A percentile compares a stretch with the other conserved stretches of the same genome.
phyloP scores from a whole-genome alignment of 2,329 filamentous ascomycete species.

The Penicillium sp. region DNA sequence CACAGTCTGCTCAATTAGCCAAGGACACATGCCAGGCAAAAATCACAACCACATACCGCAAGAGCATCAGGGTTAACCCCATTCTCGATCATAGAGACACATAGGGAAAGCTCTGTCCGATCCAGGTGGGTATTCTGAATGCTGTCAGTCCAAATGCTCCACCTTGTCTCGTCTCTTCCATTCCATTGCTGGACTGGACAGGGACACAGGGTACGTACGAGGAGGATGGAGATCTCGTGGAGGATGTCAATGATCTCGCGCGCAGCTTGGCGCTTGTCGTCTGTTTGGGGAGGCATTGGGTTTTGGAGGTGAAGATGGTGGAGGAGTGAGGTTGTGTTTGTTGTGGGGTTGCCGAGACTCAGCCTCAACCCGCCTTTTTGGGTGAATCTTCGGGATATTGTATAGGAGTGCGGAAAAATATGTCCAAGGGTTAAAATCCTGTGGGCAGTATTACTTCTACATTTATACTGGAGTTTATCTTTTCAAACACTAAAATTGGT shows the following conservation, averaged over 20 bases:
- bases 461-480: too few species aligned
- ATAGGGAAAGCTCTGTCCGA: constrained; percentile 83
- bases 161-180: not conserved
- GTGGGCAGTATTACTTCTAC: too few species aligned
- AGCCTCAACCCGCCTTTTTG: not conserved
- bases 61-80: constrained; percentile 93
- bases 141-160: not conserved
- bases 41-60: constrained; percentile 59
- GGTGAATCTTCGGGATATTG: too few species aligned
- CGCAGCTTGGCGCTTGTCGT: constrained; percentile 47
- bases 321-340: not conserved
- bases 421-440: too few species aligned
- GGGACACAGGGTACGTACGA: constrained; percentile 32
- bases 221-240: constrained; percentile 46
- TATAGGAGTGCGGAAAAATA: too few species aligned
- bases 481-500: too few species aligned
- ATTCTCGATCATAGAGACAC: constrained; percentile 94
- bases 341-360: not conserved
- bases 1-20: constrained; percentile 33
- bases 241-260: constrained; percentile 50
- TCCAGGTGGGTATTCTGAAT: constrained; percentile 89
- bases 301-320: not conserved
- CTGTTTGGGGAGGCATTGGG: constrained; percentile 39
- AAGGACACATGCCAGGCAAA: not conserved
- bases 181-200: not conserved